Percentiles rank a stretch among this genome's conserved stretches.
Evolutionary conservation across 495 filamentous ascomycete genomes (phyloP).

Genomic region (Aspergillus bridgeri): DNA sequence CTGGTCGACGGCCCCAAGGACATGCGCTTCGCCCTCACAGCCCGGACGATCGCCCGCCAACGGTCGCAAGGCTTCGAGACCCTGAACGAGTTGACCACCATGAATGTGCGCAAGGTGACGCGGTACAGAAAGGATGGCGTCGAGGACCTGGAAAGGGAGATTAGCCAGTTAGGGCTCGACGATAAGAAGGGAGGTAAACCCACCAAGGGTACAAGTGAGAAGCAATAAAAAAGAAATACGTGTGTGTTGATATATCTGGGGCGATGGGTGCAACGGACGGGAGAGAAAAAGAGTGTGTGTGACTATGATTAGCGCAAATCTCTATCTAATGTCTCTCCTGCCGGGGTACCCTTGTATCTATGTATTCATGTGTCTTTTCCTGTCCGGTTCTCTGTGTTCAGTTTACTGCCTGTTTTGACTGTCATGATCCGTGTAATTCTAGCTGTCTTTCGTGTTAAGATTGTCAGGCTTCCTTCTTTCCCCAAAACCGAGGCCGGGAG

Average conservation of each 20-base stretch:
- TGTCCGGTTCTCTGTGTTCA: constrained; percentile 3
- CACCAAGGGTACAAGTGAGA: constrained; percentile 7
- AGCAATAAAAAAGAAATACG: constrained; percentile 4
- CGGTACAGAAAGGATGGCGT: constrained; percentile 66
- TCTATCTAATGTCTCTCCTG: neutral
- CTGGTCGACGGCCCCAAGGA: constrained; percentile 93
- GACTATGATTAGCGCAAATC: neutral
- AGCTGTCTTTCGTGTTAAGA: constrained; percentile 7
- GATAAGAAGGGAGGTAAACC: constrained; percentile 8
- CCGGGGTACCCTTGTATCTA: constrained; percentile 1
- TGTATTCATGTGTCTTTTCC: constrained; percentile 1
- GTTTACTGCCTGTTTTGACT: constrained; percentile 4
- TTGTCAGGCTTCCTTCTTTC: neutral
- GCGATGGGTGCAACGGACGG: neutral
- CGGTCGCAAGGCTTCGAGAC: constrained; percentile 45
- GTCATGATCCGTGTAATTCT: constrained; percentile 15
- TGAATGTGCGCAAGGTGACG: constrained; percentile 85
- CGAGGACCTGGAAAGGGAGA: constrained; percentile 63
- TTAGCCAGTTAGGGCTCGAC: constrained; percentile 53
- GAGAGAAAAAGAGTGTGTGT: neutral
- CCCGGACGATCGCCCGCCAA: constrained; percentile 67
- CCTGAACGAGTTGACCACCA: constrained; percentile 65
- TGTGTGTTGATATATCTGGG: neutral
- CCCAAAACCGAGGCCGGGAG: neutral
- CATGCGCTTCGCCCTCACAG: constrained; percentile 91